phyloP scores from a whole-genome alignment of 257 asterid species.

The Solanum verrucosum region DNA sequence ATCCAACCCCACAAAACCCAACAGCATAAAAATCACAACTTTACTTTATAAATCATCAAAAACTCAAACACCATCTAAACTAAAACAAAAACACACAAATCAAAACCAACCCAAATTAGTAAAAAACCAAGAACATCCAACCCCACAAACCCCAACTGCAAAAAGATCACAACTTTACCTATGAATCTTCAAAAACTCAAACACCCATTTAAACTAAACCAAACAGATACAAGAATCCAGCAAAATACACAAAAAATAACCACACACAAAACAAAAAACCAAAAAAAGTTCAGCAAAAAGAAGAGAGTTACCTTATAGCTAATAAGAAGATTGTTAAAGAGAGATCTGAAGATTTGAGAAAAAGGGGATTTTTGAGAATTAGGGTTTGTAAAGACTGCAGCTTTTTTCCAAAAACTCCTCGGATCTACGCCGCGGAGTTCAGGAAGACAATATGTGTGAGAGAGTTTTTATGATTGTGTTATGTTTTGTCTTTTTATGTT shows the following conservation, averaged over 20 bases:
- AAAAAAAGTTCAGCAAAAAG: neutral
- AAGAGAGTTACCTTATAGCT: neutral
- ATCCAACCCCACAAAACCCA: neutral
- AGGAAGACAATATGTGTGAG: neutral
- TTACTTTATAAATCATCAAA: neutral
- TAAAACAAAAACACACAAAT: neutral
- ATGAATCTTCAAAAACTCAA: neutral
- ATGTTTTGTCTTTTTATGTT: neutral
- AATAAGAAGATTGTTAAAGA: neutral
- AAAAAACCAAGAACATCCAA: neutral
- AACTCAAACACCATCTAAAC: neutral
- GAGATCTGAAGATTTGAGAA: neutral
- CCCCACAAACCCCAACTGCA: neutral
- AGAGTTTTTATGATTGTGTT: neutral
- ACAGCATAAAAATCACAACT: neutral
- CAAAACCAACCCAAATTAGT: neutral
- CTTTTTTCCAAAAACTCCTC: constrained; percentile 4
- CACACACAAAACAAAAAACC: neutral
- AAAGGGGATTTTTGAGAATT: neutral
- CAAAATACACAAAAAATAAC: neutral
- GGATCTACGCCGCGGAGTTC: constrained; percentile 17
- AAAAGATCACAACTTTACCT: neutral
- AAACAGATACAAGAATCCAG: neutral
- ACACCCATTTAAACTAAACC: neutral
- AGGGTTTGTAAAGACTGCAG: neutral